A percentile compares a stretch with the other conserved stretches of the same genome.
These are phyloP conservation scores for Tuber calosporum DNA, from an alignment of 495 filamentous ascomycete genomes.

Conservation along the genomic window DNA sequence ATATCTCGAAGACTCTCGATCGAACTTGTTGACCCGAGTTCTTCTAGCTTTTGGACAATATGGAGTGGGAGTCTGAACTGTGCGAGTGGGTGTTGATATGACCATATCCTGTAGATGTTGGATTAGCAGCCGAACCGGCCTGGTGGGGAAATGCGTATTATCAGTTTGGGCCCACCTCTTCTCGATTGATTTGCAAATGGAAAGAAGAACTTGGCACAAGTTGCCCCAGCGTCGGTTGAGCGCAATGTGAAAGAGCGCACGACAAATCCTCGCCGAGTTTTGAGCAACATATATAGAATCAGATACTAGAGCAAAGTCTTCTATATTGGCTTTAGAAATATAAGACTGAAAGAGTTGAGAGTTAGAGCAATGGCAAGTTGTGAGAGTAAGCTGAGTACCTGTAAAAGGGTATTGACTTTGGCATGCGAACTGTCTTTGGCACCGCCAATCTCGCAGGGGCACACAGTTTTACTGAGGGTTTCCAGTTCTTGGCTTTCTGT, in stretches of 20 bases:
- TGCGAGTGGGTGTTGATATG: slow-evolving; percentile 86
- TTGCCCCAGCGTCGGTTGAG: slow-evolving; percentile 90
- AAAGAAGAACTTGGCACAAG: slow-evolving; percentile 81
- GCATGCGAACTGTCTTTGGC: slow-evolving; percentile 51
- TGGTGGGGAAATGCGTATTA: background rate
- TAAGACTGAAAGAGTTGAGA: slow-evolving; percentile 57
- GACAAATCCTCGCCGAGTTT: slow-evolving; percentile 87
- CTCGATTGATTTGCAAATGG: slow-evolving; percentile 92
- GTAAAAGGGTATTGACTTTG: slow-evolving; percentile 88
- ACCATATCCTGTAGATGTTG: slow-evolving; percentile 59
- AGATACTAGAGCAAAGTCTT: slow-evolving; percentile 87
- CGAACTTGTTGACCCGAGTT: slow-evolving; percentile 59
- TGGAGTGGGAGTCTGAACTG: slow-evolving; percentile 88
- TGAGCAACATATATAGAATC: slow-evolving; percentile 93
- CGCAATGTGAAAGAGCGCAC: slow-evolving; percentile 94
- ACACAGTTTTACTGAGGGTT: slow-evolving; percentile 56
- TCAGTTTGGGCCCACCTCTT: slow-evolving; percentile 48
- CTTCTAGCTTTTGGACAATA: slow-evolving; percentile 73
- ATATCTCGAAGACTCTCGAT: slow-evolving; percentile 84
- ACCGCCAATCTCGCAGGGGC: slow-evolving; percentile 53
- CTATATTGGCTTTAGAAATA: slow-evolving; percentile 78
- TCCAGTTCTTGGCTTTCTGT: slow-evolving; percentile 73
- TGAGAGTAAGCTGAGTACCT: background rate
- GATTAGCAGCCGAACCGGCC: background rate
- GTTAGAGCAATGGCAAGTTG: background rate